These are phyloP conservation scores for Taiozyma sp. DNA, from an alignment of 1,139 yeast species.

Conservation along the genomic window DNA sequence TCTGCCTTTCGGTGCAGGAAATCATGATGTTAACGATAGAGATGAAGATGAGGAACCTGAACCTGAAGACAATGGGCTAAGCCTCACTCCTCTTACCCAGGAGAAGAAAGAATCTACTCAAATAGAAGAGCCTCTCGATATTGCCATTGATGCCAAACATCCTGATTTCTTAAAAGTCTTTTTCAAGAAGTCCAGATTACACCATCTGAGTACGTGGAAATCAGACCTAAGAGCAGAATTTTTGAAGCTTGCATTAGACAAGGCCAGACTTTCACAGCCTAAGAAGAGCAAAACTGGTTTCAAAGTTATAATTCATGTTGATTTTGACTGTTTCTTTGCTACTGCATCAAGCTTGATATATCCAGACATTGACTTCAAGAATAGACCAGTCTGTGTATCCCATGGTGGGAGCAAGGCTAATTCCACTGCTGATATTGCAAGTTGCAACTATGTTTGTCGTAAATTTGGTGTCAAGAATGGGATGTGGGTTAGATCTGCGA, in stretches of 20 bases:
- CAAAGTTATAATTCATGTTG: slow-evolving; percentile 64
- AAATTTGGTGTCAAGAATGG: slow-evolving; percentile 73
- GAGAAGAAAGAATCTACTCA: slow-evolving; percentile 6
- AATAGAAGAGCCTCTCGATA: slow-evolving; percentile 2
- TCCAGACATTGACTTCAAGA: slow-evolving; percentile 50
- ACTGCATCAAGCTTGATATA: slow-evolving; percentile 65
- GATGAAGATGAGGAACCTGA: slow-evolving; percentile 4
- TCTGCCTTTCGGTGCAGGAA: slow-evolving; percentile 24
- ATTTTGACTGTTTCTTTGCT: slow-evolving; percentile 92
- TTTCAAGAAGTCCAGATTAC: slow-evolving; percentile 78
- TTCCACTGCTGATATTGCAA: slow-evolving; percentile 71
- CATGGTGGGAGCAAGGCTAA: slow-evolving; percentile 53
- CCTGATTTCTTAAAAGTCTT: slow-evolving; percentile 70
- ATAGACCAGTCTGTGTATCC: slow-evolving; percentile 75
- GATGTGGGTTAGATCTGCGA: slow-evolving; percentile 78
- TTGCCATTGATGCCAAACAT: slow-evolving; percentile 53
- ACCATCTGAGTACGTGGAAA: slow-evolving; percentile 86
- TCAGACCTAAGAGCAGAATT: slow-evolving; percentile 63
- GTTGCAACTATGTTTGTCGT: slow-evolving; percentile 87
- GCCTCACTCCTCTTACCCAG: slow-evolving; percentile 20
- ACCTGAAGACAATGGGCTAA: slow-evolving; percentile 1
- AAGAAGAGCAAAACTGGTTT: slow-evolving; percentile 1
- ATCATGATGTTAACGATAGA: slow-evolving; percentile 3
- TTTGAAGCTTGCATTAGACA: slow-evolving; percentile 18
- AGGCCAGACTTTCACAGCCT: slow-evolving; percentile 5